Evolutionary conservation across 2,329 filamentous ascomycete genomes (phyloP), one percentile per base, ranked within the genome.

Genomic region (Sporothrix curviconia): DNA sequence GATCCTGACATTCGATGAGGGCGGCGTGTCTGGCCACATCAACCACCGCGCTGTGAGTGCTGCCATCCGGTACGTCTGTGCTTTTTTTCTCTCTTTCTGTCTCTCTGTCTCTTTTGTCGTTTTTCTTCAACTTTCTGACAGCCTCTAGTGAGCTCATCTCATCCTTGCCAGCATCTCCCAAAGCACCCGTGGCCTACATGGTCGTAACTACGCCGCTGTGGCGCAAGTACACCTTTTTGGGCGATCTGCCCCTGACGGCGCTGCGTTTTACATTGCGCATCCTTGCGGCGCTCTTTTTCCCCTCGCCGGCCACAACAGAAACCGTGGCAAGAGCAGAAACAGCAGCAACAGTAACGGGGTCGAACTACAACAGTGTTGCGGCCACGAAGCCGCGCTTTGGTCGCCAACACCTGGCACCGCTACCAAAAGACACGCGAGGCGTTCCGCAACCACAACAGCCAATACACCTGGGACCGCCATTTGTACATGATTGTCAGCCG

Each of bases 41-140:
- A 55, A 55, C n/a, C 53, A 55, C 34, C 53, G 53, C n/a, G 53
- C 53, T 19, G 53, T 55, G n/a, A 55, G 53, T 11, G 53, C 53
- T n/a, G 53, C 53, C 4, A 30, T 55, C 32, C 42, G 53, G 53
- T 55, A 39, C 39, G 40, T 14, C 2, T n/a, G 9, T 17, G 12
- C 34, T 22, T 39, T n/a, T 36, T 14, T 37, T 17, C 17, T 32
- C 12, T 15, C 4, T 7, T 22, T 49, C 11, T 37, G 9, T 25
- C 19, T n/a, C n/a, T n/a, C n/a, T n/a, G n/a, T 43, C 22, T 7
- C 4, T 25, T 50, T 15, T 37, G 3, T 19, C 46, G 46, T 25
- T 50, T 37, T 14, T 14, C 44, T n/a, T 30, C n/a, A n/a, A 25
- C 40, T 12, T 25, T 49, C 36, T 32, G 15, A 34, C 36, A 34